Percentiles rank a stretch among this genome's conserved stretches.
Conservation (phyloP, 345 rosid species). For the Pistacia integerrima region DNA sequence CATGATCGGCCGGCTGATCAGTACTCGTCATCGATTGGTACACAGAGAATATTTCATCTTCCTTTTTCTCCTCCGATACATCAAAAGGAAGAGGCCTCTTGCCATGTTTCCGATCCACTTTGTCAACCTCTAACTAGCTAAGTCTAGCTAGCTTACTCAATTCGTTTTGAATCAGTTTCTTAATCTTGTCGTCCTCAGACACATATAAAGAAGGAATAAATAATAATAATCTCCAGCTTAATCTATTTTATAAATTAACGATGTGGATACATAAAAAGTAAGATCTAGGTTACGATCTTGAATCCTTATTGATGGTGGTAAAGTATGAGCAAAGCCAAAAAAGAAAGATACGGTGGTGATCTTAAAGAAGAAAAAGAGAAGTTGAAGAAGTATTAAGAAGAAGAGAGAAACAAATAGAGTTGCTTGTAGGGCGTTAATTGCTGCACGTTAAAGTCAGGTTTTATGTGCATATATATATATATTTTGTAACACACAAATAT, state of each 20-base stretch:
- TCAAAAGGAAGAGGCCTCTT: slow-evolving; percentile 34
- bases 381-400: slow-evolving; percentile 2
- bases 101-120: slow-evolving; percentile 29
- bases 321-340: slow-evolving; percentile 18
- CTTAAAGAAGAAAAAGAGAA: slow-evolving; percentile 9
- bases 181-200: not conserved
- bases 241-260: not conserved
- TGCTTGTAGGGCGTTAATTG: slow-evolving; percentile 29
- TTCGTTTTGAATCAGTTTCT: not conserved
- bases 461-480: no score
- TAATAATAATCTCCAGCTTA: not conserved
- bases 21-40: not conserved
- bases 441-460: slow-evolving; percentile 22
- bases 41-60: slow-evolving; percentile 3
- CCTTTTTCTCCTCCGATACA: slow-evolving; percentile 24
- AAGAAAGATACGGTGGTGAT: slow-evolving; percentile 8
- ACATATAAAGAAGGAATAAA: no score
- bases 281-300: slow-evolving; percentile 13
- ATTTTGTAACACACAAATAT: not conserved
- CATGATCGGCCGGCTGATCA: not conserved
- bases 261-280: not conserved
- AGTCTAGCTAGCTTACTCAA: not conserved
- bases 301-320: not conserved
- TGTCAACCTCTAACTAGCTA: not conserved
- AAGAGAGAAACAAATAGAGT: not conserved